Percentiles rank a stretch among this genome's conserved stretches.
These are phyloP conservation scores for Solanum clarkiae DNA, from an alignment of 257 asterid species.

Conservation along the genomic window DNA sequence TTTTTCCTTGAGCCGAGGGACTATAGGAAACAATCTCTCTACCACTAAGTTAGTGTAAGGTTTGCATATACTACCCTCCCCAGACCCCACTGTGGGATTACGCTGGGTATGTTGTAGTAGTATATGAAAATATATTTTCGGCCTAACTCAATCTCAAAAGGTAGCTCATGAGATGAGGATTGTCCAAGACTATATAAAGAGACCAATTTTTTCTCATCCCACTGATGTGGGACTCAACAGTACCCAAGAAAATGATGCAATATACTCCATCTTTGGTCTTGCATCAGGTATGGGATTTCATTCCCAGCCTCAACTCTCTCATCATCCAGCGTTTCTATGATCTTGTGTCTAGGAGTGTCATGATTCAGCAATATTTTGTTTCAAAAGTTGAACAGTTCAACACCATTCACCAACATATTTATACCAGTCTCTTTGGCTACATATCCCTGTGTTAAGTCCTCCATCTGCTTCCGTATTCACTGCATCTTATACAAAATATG, in stretches of 20 bases:
- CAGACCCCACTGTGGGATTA: not conserved
- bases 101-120: not conserved
- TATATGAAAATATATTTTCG: not conserved
- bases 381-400: not conserved
- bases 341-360: not conserved
- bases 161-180: not conserved
- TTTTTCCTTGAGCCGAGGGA: not conserved
- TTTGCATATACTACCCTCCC: not conserved
- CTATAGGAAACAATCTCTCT: too few relatives aligned
- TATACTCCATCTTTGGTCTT: not conserved
- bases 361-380: not conserved
- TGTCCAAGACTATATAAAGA: not conserved
- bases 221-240: not conserved
- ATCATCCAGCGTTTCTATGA: not conserved
- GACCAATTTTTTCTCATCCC: not conserved
- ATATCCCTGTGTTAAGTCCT: not conserved
- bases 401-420: not conserved
- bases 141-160: not conserved
- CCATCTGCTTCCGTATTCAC: not conserved
- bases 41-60: not conserved
- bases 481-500: not conserved
- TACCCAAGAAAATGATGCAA: not conserved
- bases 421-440: not conserved
- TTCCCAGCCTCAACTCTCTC: not conserved
- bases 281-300: not conserved